phyloP scores from a whole-genome alignment of 1,284 basidiomycete species.

The Rhizoctonia solani region DNA sequence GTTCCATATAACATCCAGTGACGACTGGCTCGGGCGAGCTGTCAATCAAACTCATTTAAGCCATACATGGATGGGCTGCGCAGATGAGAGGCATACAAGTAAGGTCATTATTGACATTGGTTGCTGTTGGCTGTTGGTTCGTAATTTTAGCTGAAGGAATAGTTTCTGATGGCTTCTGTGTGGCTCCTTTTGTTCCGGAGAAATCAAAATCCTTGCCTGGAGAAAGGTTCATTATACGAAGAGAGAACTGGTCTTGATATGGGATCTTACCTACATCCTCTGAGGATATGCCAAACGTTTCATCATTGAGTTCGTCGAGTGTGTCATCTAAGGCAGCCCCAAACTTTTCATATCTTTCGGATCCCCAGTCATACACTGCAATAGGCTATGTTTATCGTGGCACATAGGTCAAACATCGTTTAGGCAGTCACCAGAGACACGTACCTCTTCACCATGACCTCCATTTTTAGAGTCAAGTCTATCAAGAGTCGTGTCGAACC shows the following conservation, averaged over 20 bases:
- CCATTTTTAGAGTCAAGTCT: constrained; percentile 59
- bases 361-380: constrained; percentile 85
- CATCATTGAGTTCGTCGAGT: constrained; percentile 90
- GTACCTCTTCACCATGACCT: constrained; percentile 60
- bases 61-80: not conserved
- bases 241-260: not conserved
- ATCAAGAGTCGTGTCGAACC: constrained; percentile 66
- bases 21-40: constrained; percentile 40
- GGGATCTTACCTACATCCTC: constrained; percentile 67
- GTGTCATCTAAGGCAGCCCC: constrained; percentile 86
- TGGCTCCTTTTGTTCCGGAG: constrained; percentile 45
- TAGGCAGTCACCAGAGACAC: constrained; percentile 54
- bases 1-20: constrained; percentile 76
- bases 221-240: constrained; percentile 6
- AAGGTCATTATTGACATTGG: constrained; percentile 37
- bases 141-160: constrained; percentile 31
- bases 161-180: constrained; percentile 15
- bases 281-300: constrained; percentile 84
- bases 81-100: constrained; percentile 7
- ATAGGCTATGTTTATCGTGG: constrained; percentile 22
- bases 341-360: constrained; percentile 87
- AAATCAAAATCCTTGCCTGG: constrained; percentile 95
- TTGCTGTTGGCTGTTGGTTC: constrained; percentile 9
- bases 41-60: not conserved
- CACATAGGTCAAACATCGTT: not conserved